Base-by-base conservation (phyloP, 2,329 filamentous ascomycete species). In the Hypoxylon sp. region DNA sequence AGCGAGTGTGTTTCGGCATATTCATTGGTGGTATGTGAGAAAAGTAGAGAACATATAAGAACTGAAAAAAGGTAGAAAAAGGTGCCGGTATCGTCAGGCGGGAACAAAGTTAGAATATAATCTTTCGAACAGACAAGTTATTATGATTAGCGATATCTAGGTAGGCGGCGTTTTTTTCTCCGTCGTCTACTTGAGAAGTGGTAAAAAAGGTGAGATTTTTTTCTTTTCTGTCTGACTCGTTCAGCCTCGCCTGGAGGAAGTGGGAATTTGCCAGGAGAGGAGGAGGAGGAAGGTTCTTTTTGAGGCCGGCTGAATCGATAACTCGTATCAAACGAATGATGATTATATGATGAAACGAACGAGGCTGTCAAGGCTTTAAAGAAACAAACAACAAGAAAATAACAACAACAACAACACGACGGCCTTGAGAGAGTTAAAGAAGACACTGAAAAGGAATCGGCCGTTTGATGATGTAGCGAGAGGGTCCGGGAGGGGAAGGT, bases 1-100 rank as follows among this genome's bases (percentile, higher is more conserved):
- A 70, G 52, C 74, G 71, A 6, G 68, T 69, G 60, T 78, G 74
- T 63, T 75, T 78, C 44, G 77, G 73, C 77, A 79, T 79, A 60
- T 62, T 72, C 58, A 61, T 59, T 46, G 55, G 49, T 23, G 36
- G 26, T 49, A 41, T 32, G 30, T 27, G 37, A 25, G 37, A 41
- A 9, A 23, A 31, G 54, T 55, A 51, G 35, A 59, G 43, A 43
- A 55, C 47, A 57, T 48, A 41, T 50, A 51, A 50, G n/a, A 55
- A 53, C 31, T 42, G 53, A 36, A 54, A n/a, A n/a, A n/a, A 54
- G 19, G 19, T 16, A 42, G 43, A 37, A 44, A 51, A 42, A n/a
- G n/a, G n/a, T n/a, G 12, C 37, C 34, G 55, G 55, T 19, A 40
- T 49, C 38, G 29, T 36, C 12, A 29, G 11, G 25, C 6, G 31